Evolutionary conservation across 176 grass and related monocot genomes (phyloP).

Genomic region (Microstegium vimineum): DNA sequence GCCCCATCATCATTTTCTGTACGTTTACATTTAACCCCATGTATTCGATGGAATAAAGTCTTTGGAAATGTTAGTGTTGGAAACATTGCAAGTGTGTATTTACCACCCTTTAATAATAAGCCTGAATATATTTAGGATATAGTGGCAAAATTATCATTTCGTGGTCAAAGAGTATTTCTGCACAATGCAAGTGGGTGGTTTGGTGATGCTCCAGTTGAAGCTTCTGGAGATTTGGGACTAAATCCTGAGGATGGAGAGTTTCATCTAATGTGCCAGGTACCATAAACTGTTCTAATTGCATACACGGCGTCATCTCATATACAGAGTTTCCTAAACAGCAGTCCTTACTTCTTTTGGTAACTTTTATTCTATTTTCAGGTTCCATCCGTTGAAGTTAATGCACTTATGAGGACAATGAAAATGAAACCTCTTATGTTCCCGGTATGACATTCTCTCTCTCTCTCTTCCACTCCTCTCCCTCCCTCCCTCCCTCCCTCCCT

Average conservation of each 20-base stretch:
- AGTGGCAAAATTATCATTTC: constrained; percentile 69
- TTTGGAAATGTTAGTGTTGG: constrained; percentile 20
- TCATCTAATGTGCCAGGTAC: constrained; percentile 99
- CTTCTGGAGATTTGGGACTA: constrained; percentile 94
- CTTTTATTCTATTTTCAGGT: constrained; percentile 50
- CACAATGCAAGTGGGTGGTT: constrained; percentile 98
- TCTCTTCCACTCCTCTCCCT: background rate
- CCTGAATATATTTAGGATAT: constrained; percentile 60
- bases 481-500: background rate
- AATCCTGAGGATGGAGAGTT: constrained; percentile 96
- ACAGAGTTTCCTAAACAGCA: background rate
- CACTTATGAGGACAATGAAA: constrained; percentile 92
- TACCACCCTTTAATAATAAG: constrained; percentile 27
- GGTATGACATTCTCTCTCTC: constrained; percentile 36
- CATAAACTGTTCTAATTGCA: background rate
- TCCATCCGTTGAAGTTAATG: constrained; percentile 91
- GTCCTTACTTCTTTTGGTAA: constrained; percentile 24
- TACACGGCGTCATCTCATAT: background rate
- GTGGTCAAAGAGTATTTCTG: constrained; percentile 98
- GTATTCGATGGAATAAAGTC: background rate
- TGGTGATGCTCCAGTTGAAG: constrained; percentile 89
- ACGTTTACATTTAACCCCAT: constrained; percentile 30
- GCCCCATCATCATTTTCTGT: constrained; percentile 85
- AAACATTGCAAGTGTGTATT: constrained; percentile 13
- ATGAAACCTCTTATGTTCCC: constrained; percentile 93